Conservation (phyloP, 1,284 basidiomycete species). For the Mycosarcoma mackinlayi region DNA sequence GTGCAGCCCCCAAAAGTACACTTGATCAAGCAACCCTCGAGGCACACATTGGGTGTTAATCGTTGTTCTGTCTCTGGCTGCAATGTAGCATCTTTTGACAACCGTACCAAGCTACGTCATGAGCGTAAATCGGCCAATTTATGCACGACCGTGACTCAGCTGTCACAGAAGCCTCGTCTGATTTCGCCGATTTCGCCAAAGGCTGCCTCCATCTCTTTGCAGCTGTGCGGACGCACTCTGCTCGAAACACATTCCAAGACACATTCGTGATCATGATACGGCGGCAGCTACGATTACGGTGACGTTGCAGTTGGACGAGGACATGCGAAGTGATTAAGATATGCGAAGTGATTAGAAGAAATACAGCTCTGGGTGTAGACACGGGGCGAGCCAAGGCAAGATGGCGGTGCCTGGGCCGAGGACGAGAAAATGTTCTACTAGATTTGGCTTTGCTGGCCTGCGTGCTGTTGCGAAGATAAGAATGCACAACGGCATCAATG, state of each 20-base stretch:
- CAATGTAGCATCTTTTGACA: background rate
- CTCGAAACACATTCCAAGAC: background rate
- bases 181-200: too few relatives aligned
- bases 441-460: background rate
- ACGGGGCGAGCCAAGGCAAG: too few relatives aligned
- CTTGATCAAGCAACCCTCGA: too few relatives aligned
- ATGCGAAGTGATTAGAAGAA: slow-evolving; percentile 1
- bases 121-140: background rate
- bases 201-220: too few relatives aligned
- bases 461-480: background rate
- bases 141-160: slow-evolving; percentile 20
- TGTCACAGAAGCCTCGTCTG: slow-evolving; percentile 16
- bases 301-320: too few relatives aligned
- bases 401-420: too few relatives aligned
- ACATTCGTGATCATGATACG: background rate
- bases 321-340: background rate
- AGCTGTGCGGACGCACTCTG: too few relatives aligned
- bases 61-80: too few relatives aligned
- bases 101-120: slow-evolving; percentile 18
- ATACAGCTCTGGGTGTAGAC: too few relatives aligned
- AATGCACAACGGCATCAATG: slow-evolving; percentile 7
- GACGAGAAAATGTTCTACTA: too few relatives aligned
- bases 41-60: too few relatives aligned
- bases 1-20: too few relatives aligned
- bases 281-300: background rate